Conservation (phyloP, 192 early-diverging fungal genomes). For the Diversispora epigaea region DNA sequence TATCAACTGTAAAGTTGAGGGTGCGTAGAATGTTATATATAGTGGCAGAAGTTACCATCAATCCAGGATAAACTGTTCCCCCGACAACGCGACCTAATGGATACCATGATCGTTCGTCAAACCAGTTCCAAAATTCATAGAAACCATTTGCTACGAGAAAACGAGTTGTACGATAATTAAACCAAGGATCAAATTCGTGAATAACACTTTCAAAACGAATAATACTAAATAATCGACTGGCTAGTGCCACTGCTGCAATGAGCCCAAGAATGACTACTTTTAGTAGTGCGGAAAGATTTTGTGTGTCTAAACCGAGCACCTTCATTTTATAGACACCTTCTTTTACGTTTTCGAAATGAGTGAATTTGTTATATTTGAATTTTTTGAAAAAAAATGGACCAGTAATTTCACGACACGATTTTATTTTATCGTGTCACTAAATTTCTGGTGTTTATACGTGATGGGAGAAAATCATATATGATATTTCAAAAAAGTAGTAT, state of each 20-base stretch:
- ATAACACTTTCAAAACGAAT: constrained; percentile 98
- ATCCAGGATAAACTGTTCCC: constrained; percentile 98
- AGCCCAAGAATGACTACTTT: constrained; percentile 86
- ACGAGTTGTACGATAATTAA: constrained; percentile 96
- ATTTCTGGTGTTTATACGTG: too few relatives aligned
- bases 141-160: constrained; percentile 90
- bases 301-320: constrained; percentile 37
- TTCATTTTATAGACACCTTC: background rate
- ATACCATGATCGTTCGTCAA: constrained; percentile 98
- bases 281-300: constrained; percentile 59
- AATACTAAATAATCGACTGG: constrained; percentile 94
- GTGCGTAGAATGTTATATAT: constrained; percentile 92
- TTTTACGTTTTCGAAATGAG: background rate
- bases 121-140: constrained; percentile 99
- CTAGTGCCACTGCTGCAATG: constrained; percentile 83
- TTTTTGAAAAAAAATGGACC: background rate
- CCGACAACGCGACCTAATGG: constrained; percentile 98
- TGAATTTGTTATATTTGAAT: background rate
- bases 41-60: constrained; percentile 96
- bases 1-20: constrained; percentile 96
- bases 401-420: background rate
- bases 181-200: constrained; percentile 99
- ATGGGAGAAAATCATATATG: too few relatives aligned
- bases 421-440: too few relatives aligned
- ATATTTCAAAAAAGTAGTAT: too few relatives aligned